Base-by-base conservation (phyloP, 768 basidiomycete species). In the Cyclocybe cylindracea region DNA sequence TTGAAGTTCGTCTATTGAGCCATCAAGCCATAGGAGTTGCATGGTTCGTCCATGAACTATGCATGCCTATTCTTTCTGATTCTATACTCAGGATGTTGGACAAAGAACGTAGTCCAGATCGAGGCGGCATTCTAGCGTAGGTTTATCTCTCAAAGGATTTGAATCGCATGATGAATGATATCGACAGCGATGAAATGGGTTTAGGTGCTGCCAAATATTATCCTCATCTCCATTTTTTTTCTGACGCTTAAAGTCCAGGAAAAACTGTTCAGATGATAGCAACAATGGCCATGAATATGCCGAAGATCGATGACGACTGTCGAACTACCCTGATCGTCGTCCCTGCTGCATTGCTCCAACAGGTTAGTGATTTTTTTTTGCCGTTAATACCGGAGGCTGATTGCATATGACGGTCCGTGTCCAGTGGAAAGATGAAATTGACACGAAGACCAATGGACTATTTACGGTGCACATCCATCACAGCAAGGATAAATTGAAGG, bases 261-360 rank as follows among this genome's bases (percentile, higher is more conserved):
- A 87, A 89, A 70, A 89, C 87, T 7, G 83, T 89, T 1, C 87
- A 89, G 62, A 86, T 87, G 82, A 89, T 92, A 42, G 89, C 89
- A 3, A 82, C 83, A 0, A 90, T 92, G 82, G 81, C 78, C 14
- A 76, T 76, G 61, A 89, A 91, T 59, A 75, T 75, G 59, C 83
- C 88, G 0, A 62, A 62, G 0, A 58, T 64, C 0, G 71, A 79
- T 29, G 79, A 80, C 13, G 66, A 73, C 13, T 56, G 61, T 48
- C 77, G 77, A 41, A 82, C 82, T 0, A 91, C 85, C 7, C 79
- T 92, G 2, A 79, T 93, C 47, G 79, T 93, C 14, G 89, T 89
- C 2, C 89, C 88, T 1, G 81, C 88, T 0, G 89, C 89, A 5
- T 75, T 94, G 31, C 73, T 92, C 10, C 74, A 80, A 36, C 90